phyloP scores from a whole-genome alignment of 495 filamentous ascomycete species.

The Tuber indicum region DNA sequence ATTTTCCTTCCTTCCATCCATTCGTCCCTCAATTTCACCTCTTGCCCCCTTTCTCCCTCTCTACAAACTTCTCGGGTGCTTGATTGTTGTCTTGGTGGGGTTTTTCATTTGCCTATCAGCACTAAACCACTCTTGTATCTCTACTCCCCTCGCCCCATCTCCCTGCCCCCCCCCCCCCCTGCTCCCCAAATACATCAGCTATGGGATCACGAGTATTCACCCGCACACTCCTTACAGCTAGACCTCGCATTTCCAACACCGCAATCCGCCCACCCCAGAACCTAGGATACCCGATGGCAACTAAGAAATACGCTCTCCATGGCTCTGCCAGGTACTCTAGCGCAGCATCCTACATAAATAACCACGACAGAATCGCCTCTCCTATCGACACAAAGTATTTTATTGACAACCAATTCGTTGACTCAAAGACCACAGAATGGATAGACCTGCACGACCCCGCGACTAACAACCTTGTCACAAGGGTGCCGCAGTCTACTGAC shows the following conservation, averaged over 20 bases:
- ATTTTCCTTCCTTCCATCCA: not conserved
- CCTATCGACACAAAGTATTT: conserved; percentile 83
- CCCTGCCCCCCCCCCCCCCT: not conserved
- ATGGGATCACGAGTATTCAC: conserved; percentile 5
- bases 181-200: not conserved
- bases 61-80: not conserved
- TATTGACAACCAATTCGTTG: conserved; percentile 79
- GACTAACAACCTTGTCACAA: conserved; percentile 94
- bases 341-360: not conserved
- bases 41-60: not conserved
- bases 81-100: not conserved
- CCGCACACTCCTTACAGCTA: conserved; percentile 4
- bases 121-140: not conserved
- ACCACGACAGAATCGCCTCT: conserved; percentile 66
- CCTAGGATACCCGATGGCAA: not conserved
- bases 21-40: not conserved
- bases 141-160: not conserved
- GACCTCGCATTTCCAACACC: not conserved
- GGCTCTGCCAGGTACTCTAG: not conserved
- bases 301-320: conserved; percentile 1
- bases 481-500: conserved; percentile 92
- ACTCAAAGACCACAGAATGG: conserved; percentile 69
- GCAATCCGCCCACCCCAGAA: not conserved
- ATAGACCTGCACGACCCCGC: conserved; percentile 93
- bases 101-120: not conserved